Evolutionary conservation across 2,329 filamentous ascomycete genomes (phyloP), one percentile per base, ranked within the genome.

Genomic region (Claviceps maximensis): DNA sequence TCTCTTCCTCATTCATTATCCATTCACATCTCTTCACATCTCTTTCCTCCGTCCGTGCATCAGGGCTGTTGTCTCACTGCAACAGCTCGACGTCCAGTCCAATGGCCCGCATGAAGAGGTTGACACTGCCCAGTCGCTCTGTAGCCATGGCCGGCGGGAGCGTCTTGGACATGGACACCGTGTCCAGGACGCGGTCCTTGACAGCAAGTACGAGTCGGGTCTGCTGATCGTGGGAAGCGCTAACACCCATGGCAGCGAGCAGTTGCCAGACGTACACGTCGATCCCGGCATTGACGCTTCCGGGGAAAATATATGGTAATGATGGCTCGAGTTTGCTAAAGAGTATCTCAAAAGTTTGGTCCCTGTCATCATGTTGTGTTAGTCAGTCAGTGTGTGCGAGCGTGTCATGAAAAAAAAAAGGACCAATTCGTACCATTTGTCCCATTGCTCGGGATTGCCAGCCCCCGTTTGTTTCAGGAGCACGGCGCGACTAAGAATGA

Each of bases 261-360:
- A 97, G 94, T 69, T 97, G 91, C 93, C 93, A 98, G 41, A 97
- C 89, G 64, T 97, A 95, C 63, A 95, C 85, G 63, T 98, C 93
- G 59, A 96, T 89, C 49, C 87, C 87, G 8, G 87, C 84, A 58
- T 88, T 89, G 63, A 95, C 87, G n/a, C 86, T 86, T 21, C 86
- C 87, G 0, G 91, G 90, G 79, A 98, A 98, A 57, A 96, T 84
- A 61, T 86, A 80, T 4, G 86, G 84, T 47, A 97, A 78, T 7
- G 84, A 83, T 1, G 87, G 87, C 67, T 97, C 91, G 19, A 97
- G 75, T 7, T 80, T 78, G 66, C 93, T 88, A 69, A 98, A 98
- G 55, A 98, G 79, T 27, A 80, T 77, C 61, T 89, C 89, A 71
- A 95, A 97, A 7, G 87, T 84, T 54, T 78, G 74, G 23, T 86